Conservation (phyloP, 768 basidiomycete species). For the Baorangia bicolor region DNA sequence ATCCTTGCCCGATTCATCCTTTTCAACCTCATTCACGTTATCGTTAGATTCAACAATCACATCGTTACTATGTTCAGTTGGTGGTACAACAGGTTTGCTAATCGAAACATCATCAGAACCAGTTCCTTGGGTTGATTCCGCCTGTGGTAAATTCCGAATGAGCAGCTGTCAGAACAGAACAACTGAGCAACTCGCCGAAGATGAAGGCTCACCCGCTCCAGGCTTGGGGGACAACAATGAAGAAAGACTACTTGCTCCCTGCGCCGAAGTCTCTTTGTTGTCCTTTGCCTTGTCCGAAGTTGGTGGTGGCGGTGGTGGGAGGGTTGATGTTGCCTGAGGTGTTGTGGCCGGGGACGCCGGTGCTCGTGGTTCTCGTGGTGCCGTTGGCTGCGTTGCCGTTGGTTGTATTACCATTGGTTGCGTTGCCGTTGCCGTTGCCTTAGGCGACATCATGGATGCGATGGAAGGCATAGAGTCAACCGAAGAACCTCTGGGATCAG, state of each 20-base stretch:
- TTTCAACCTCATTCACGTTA: conserved; percentile 25
- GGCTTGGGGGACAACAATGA: not conserved
- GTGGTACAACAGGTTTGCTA: conserved; percentile 28
- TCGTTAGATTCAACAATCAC: conserved; percentile 22
- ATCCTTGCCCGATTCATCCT: conserved; percentile 29
- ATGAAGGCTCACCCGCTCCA: conserved; percentile 33
- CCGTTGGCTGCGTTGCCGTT: not conserved
- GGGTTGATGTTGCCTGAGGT: not conserved
- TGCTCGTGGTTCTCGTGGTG: not conserved
- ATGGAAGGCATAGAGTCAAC: conserved; percentile 25
- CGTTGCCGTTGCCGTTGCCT: not conserved
- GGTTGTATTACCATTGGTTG: not conserved
- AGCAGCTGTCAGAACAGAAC: conserved; percentile 29
- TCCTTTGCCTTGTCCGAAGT: conserved; percentile 10
- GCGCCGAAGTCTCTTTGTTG: not conserved
- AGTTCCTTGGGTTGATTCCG: not conserved
- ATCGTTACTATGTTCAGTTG: conserved; percentile 26
- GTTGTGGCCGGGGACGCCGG: not conserved
- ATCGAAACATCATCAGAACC: conserved; percentile 13
- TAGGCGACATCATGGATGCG: conserved; percentile 13
- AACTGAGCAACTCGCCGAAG: conserved; percentile 27
- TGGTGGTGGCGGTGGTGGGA: not conserved
- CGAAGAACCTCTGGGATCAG: conserved; percentile 26
- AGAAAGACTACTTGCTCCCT: not conserved
- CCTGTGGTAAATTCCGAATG: conserved; percentile 26